Percentiles rank a stretch among this genome's conserved stretches.
Evolutionary conservation across 306 rosid genomes (phyloP).

Genomic region (Cyclanthera cordifolia): DNA sequence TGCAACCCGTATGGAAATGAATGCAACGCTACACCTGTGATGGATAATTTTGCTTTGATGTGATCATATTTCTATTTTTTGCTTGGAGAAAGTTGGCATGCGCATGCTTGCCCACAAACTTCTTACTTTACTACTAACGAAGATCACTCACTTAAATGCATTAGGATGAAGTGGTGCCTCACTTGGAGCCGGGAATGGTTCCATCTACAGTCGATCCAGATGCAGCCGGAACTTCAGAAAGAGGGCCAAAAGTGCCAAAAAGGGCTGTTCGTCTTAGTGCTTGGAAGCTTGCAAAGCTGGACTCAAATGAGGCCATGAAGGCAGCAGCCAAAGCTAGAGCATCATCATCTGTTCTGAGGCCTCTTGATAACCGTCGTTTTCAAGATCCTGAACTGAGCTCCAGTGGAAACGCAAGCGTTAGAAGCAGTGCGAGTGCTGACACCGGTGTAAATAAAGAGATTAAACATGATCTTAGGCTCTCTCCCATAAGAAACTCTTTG

Average conservation of each 20-base stretch:
- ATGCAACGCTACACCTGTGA: neutral
- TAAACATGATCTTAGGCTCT: constrained; percentile 46
- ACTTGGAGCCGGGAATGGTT: constrained; percentile 95
- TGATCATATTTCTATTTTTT: neutral
- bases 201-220: constrained; percentile 97
- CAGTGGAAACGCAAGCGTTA: constrained; percentile 77
- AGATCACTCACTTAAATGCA: constrained; percentile 16
- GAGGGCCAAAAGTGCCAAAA: constrained; percentile 55
- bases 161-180: constrained; percentile 96
- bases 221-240: constrained; percentile 63
- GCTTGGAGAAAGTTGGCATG: neutral
- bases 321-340: constrained; percentile 99
- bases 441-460: constrained; percentile 55
- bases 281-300: constrained; percentile 91
- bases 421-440: constrained; percentile 83
- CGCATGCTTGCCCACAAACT: neutral
- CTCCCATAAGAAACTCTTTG: constrained; percentile 53
- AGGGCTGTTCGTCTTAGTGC: constrained; percentile 81
- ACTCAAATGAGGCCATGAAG: constrained; percentile 65
- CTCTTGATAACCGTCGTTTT: constrained; percentile 49
- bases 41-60: neutral
- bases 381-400: constrained; percentile 64
- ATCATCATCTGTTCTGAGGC: constrained; percentile 86
- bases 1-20: neutral
- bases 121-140: constrained; percentile 1